Percentiles rank a stretch among this genome's conserved stretches.
Evolutionary conservation across 768 basidiomycete species (phyloP).

Genomic region (Cystofilobasidium macerans): DNA sequence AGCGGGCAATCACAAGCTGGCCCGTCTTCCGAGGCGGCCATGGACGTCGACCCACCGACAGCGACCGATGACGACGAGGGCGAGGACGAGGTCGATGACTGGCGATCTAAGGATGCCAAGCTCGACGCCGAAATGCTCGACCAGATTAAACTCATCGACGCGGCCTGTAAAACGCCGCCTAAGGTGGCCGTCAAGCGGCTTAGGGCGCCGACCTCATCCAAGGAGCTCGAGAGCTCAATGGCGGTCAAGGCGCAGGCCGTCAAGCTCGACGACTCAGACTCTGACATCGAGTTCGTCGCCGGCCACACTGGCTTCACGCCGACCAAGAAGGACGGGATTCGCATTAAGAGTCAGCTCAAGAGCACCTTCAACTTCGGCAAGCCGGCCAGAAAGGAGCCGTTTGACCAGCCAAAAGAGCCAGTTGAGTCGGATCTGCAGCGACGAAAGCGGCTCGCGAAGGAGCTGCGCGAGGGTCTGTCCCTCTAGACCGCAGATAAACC

Average conservation of each 20-base stretch:
- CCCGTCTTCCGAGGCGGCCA: neutral
- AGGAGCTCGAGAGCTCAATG: neutral
- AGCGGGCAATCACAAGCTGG: neutral
- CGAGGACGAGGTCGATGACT: conserved; percentile 5
- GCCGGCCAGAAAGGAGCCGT: neutral
- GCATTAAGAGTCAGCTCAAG: neutral
- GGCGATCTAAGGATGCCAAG: neutral
- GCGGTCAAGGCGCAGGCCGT: neutral
- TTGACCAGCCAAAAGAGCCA: neutral
- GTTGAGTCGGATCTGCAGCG: neutral
- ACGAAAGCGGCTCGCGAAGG: neutral
- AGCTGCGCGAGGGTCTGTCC: neutral
- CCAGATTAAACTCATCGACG: neutral
- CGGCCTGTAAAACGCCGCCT: neutral
- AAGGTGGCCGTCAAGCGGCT: too few species aligned
- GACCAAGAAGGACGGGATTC: neutral
- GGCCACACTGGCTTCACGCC: conserved; percentile 15
- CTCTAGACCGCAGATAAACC: neutral
- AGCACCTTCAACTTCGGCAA: neutral
- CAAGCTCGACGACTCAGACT: neutral
- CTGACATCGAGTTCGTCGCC: conserved; percentile 15
- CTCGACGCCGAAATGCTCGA: neutral
- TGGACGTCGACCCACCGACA: neutral
- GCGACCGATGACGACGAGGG: neutral
- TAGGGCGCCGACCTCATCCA: neutral